A percentile compares a stretch with the other conserved stretches of the same genome.
Conservation (phyloP, 2,329 filamentous ascomycete species). For the Diplodia mutila region DNA sequence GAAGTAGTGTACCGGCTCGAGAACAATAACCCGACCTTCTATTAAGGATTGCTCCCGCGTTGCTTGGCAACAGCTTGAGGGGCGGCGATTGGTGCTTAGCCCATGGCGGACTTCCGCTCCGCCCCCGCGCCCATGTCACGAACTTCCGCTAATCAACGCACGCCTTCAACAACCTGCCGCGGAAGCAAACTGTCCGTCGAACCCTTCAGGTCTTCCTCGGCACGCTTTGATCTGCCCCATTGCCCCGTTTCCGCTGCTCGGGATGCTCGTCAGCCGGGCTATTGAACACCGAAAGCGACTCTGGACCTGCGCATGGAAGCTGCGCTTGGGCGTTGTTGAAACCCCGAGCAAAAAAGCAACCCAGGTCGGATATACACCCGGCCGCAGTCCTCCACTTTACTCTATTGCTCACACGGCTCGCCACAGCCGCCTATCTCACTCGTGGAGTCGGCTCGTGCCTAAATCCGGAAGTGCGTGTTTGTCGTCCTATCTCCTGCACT, state of each 20-base stretch:
- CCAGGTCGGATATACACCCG: not conserved
- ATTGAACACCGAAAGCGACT: not conserved
- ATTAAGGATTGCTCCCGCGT: not conserved
- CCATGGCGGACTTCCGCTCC: not conserved
- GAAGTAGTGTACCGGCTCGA: not conserved
- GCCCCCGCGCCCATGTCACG: not conserved
- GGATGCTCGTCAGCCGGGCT: not conserved
- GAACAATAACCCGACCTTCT: not conserved
- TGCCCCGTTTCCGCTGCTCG: not conserved
- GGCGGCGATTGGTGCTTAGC: not conserved
- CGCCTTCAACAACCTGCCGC: not conserved
- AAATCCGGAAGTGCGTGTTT: not conserved
- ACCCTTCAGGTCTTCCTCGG: too few species aligned
- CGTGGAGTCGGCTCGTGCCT: not conserved
- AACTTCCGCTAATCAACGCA: not conserved
- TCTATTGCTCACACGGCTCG: not conserved
- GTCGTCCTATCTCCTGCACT: not conserved
- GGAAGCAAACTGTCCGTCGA: not conserved
- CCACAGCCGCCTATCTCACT: not conserved
- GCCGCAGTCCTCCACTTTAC: too few species aligned
- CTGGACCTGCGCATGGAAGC: too few species aligned
- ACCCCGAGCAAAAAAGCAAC: too few species aligned
- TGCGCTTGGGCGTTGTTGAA: too few species aligned
- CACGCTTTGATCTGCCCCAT: too few species aligned
- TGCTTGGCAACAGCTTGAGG: slow-evolving; percentile 4